Evolutionary conservation across 108 stramenopile species (phyloP), one percentile per base, ranked within the genome.

Genomic region (Cyclostephanos tholiformis): DNA sequence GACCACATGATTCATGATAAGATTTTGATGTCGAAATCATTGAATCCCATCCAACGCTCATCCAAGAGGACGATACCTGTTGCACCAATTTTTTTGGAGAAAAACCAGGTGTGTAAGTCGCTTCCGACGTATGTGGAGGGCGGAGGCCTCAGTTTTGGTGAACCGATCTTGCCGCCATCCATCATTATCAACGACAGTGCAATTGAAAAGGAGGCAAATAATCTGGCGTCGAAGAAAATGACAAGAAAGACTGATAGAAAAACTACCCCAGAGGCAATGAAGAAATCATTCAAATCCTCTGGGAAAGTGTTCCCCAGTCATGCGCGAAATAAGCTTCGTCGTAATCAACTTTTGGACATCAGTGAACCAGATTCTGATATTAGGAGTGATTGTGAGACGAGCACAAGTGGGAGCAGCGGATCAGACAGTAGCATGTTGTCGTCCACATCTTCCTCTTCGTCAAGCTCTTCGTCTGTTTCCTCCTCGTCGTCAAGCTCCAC

Each of bases 361-460:
- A 9, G 44, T 49, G 17, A 39, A 4, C 62, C 48, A 29, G 71
- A 72, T 39, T 43, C n/a, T 51, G 74, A 62, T 46, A 51, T 13
- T 25, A 51, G 22, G 25, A 76, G 75, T 70, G 69, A 74, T 55
- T 57, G 43, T 27, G 73, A 74, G 27, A 64, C 51, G 29, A 74
- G 73, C 63, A 65, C 52, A 3, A 50, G 48, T 46, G 65, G 26
- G n/a, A 66, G 63, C 32, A 59, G 52, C 22, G 22, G 53, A 10
- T 26, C 53, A 27, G 13, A 20, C 23, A 55, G 53, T 27, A 71
- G 69, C 38, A 71, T 44, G 20, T 59, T 58, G 12, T 59, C 50
- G 17, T 36, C 44, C 27, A 39, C 61, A 11, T 64, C 71, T 4
- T 72, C 71, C 38, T 63, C 71, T 27, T 72, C 71, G 0, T 9